Percentiles rank a stretch among this genome's conserved stretches.
phyloP scores from a whole-genome alignment of 495 filamentous ascomycete species.

The Baudoinia panamericana region DNA sequence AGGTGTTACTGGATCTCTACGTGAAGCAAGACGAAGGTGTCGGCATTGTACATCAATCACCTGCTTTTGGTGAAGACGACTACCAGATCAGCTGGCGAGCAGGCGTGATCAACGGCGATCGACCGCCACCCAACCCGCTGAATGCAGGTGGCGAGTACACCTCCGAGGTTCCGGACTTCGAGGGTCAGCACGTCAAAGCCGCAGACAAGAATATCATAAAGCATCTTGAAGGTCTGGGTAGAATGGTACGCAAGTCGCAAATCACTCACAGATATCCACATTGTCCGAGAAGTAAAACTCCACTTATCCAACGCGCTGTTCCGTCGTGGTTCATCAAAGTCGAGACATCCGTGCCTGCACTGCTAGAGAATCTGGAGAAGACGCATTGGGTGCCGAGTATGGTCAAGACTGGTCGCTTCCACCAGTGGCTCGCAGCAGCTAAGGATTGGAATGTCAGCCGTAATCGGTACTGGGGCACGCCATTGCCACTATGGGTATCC shows the following conservation, averaged over 20 bases:
- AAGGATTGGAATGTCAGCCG: slow-evolving; percentile 95
- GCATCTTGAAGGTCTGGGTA: slow-evolving; percentile 64
- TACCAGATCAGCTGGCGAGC: slow-evolving; percentile 68
- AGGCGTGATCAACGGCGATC: slow-evolving; percentile 64
- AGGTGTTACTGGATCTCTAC: slow-evolving; percentile 73
- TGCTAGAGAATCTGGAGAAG: slow-evolving; percentile 77
- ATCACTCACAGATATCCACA: slow-evolving; percentile 90
- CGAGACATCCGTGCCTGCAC: slow-evolving; percentile 67
- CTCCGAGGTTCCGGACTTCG: slow-evolving; percentile 67
- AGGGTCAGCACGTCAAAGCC: slow-evolving; percentile 80
- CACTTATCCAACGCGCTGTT: slow-evolving; percentile 86
- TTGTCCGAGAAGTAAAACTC: slow-evolving; percentile 92
- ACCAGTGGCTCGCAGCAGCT: slow-evolving; percentile 78
- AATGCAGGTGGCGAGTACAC: slow-evolving; percentile 75
- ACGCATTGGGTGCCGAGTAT: slow-evolving; percentile 91
- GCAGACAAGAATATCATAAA: slow-evolving; percentile 95
- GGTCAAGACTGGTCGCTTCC: slow-evolving; percentile 85
- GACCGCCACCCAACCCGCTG: slow-evolving; percentile 79
- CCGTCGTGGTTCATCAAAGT: slow-evolving; percentile 95
- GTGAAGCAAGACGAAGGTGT: slow-evolving; percentile 89
- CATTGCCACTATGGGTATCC: slow-evolving; percentile 83
- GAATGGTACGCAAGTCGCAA: slow-evolving; percentile 77
- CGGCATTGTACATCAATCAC: slow-evolving; percentile 90
- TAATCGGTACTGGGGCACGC: slow-evolving; percentile 96
- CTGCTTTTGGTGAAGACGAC: slow-evolving; percentile 94